These are phyloP conservation scores for Aurinia saxatilis DNA, from an alignment of 345 rosid genomes.

Conservation along the genomic window DNA sequence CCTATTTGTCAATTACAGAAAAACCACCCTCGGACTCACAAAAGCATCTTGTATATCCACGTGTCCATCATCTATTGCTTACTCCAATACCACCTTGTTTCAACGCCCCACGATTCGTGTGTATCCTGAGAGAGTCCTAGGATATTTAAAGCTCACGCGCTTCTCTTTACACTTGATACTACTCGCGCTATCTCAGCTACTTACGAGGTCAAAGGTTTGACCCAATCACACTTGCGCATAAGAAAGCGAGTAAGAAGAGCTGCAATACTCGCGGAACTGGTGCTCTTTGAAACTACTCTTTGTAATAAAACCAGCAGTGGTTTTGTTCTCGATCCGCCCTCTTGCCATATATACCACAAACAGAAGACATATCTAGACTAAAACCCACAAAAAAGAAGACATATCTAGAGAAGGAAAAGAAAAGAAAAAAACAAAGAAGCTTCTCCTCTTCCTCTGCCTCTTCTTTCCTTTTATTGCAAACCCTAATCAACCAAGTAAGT, in stretches of 20 bases:
- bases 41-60: conserved; percentile 16
- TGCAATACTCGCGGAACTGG: neutral
- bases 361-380: neutral
- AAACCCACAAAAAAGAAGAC: neutral
- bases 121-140: conserved; percentile 15
- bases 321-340: conserved; percentile 20
- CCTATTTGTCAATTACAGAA: conserved; percentile 12
- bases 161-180: neutral
- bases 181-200: conserved; percentile 11
- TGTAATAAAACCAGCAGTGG: conserved; percentile 30
- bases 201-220: conserved; percentile 7
- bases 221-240: conserved; percentile 9
- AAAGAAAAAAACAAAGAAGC: conserved; percentile 12
- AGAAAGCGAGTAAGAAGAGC: neutral
- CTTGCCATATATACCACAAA: conserved; percentile 9
- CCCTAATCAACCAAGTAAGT: conserved; percentile 30
- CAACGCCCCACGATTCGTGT: conserved; percentile 23
- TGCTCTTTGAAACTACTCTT: neutral
- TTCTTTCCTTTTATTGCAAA: conserved; percentile 9
- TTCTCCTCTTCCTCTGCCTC: conserved; percentile 20
- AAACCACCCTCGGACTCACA: neutral
- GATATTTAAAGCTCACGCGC: conserved; percentile 24
- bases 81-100: conserved; percentile 15
- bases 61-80: conserved; percentile 20
- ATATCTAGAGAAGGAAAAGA: neutral